Base-by-base conservation (phyloP, 768 basidiomycete genomes). In the Termitomyces sp. region DNA sequence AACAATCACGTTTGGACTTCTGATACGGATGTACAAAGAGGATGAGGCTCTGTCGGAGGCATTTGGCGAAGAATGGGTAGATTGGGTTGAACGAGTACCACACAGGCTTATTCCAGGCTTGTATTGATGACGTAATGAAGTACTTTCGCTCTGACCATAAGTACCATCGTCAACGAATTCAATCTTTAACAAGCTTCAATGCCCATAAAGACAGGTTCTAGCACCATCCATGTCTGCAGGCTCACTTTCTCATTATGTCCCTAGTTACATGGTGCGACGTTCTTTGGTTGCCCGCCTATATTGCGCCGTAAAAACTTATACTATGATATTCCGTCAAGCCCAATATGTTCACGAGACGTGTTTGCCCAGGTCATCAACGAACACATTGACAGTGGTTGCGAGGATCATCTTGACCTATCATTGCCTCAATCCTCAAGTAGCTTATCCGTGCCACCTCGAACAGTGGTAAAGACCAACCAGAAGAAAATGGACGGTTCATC, bases 381-480 rank as follows among this genome's bases (percentile, higher is more conserved):
- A 34, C 83, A 85, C 53, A 67, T 85, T 17, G 83, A 85, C 61
- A 76, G 70, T 38, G 67, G 67, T 41, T 83, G 83, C 51, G 59
- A 60, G n/a, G 59, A 69, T 42, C 57, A 64, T 54, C 41, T 58
- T 4, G 58, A 53, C 12, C 3, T 17, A 53, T 27, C 56, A 9
- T 50, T 65, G 7, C 49, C 61, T 21, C 56, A 60, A 57, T 23
- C 31, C 42, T 62, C 65, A 2, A 50, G 56, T 32, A 54, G 47
- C 29, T 59, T 58, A 9, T 56, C 25, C 23, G 44, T 27, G n/a
- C 38, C 49, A 55, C 62, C 35, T 41, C 59, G 38, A 16, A 37
- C 37, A 10, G 35, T 6, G 11, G 27, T 52, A 56, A 69, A 43
- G 40, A 35, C 54, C 59, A 61, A 35, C 58, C 60, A 54, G 42